Base-by-base conservation (phyloP, 805 yeast species). In the Yarrowia porcina region DNA sequence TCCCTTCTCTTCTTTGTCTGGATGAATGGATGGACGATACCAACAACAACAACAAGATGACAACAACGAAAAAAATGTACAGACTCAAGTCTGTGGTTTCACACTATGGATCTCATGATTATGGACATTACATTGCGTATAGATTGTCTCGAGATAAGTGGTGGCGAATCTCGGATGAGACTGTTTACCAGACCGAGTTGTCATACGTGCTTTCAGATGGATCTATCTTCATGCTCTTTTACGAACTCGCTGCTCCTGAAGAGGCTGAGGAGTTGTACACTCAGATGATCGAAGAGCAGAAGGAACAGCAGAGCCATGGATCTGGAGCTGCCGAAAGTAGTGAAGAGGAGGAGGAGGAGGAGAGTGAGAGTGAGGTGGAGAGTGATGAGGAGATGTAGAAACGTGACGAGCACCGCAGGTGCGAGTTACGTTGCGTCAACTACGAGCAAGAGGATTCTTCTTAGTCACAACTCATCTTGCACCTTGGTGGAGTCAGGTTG, bases 101-200 rank as follows among this genome's bases (percentile, higher is more conserved):
- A 0, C 99, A 93, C 74, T 92, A 87, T 72, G 99, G 99, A 54
- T 88, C 97, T 0, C 97, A 94, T 69, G 91, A 93, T 69, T 94
- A 90, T 72, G 99, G 99, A n/a, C 99, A 93, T 74, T 93, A 93
- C 72, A 89, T 93, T 65, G 90, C 96, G 42, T 93, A 83, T 76
- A 83, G 97, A 70, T 30, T 30, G 36, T 39, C 61, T 15, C 47
- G 61, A 27, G 39, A 56, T 38, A 87, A 84, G 69, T 93, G 99
- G 99, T 92, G 97, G 96, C 83, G 97, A 72, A 87, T 92, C 18
- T 87, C 94, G 68, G 99, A 94, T 74, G 96, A 91, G 71, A 84
- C 86, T 2, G 96, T 92, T 2, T 84, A 90, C 65, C 80, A 89
- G 32, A 90, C 90, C 3, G 82, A 85, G 12, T 96, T 90, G 71